Percentiles rank a stretch among this genome's conserved stretches.
Conservation (phyloP, 2,329 filamentous ascomycete genomes). For the Ceratocystis cacaofunesta region DNA sequence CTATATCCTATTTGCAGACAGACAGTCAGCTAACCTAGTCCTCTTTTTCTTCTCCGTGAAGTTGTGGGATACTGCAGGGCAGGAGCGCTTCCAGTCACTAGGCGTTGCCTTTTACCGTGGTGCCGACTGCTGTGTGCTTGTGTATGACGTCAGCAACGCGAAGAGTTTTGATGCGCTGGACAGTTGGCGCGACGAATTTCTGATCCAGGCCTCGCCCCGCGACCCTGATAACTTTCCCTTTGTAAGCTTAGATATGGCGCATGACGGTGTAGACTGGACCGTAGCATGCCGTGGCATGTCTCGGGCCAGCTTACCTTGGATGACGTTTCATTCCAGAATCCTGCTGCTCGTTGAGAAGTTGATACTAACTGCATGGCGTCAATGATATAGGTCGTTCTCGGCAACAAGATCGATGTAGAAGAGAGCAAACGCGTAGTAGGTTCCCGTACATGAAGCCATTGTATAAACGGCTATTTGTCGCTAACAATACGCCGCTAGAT, state of each 20-base stretch:
- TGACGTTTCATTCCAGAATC: too few species aligned
- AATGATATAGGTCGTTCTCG: slow-evolving; percentile 60
- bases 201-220: slow-evolving; percentile 91
- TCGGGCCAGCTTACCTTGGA: too few species aligned
- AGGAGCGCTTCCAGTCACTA: slow-evolving; percentile 93
- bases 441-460: slow-evolving; percentile 25
- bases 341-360: too few species aligned
- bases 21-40: neutral
- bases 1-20: neutral
- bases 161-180: slow-evolving; percentile 98
- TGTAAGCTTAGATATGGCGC: slow-evolving; percentile 37
- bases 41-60: slow-evolving; percentile 24
- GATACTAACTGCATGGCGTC: slow-evolving; percentile 18
- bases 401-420: slow-evolving; percentile 98
- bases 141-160: slow-evolving; percentile 97
- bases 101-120: slow-evolving; percentile 96
- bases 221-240: slow-evolving; percentile 97
- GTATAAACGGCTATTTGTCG: neutral
- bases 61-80: slow-evolving; percentile 96
- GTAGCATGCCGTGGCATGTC: too few species aligned
- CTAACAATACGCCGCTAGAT: slow-evolving; percentile 40
- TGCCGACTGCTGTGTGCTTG: slow-evolving; percentile 92
- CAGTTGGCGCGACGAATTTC: slow-evolving; percentile 95
- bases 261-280: neutral
- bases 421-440: slow-evolving; percentile 78